Evolutionary conservation across 345 rosid genomes (phyloP).

Genomic region (Brassica rapa): DNA sequence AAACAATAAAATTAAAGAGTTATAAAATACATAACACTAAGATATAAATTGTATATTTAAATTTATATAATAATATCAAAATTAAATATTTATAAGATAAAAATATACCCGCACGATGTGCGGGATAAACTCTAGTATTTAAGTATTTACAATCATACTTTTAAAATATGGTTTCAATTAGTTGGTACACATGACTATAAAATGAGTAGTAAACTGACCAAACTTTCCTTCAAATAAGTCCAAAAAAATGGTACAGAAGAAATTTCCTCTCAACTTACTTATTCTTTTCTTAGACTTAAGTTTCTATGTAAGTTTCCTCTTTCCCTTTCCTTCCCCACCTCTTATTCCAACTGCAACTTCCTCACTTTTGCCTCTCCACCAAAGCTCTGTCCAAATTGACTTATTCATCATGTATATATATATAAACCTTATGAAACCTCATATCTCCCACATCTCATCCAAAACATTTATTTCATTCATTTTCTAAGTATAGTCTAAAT

Average conservation of each 20-base stretch:
- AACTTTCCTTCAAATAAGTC: slow-evolving; percentile 7
- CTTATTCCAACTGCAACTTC: slow-evolving; percentile 35
- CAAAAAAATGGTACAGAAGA: slow-evolving; percentile 21
- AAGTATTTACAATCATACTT: not conserved
- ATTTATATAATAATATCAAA: too few species aligned
- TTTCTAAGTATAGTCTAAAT: slow-evolving; percentile 8
- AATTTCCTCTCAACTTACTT: slow-evolving; percentile 20
- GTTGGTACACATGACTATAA: not conserved
- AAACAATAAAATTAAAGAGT: too few species aligned
- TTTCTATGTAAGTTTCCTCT: slow-evolving; percentile 31
- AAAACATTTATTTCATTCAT: slow-evolving; percentile 23
- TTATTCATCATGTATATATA: slow-evolving; percentile 31
- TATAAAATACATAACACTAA: too few species aligned
- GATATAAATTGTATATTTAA: too few species aligned
- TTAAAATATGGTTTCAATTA: not conserved
- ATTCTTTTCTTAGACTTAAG: not conserved
- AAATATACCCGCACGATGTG: too few species aligned
- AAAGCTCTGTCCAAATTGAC: slow-evolving; percentile 7
- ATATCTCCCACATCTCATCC: slow-evolving; percentile 3
- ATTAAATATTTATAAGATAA: too few species aligned
- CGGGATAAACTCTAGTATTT: not conserved
- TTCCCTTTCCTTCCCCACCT: slow-evolving; percentile 13
- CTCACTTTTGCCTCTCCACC: slow-evolving; percentile 38
- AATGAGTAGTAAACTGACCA: not conserved
- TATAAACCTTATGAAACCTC: not conserved